A percentile compares a stretch with the other conserved stretches of the same genome.
Conservation (phyloP, 2,329 filamentous ascomycete genomes). For the Trichoderma sp. region DNA sequence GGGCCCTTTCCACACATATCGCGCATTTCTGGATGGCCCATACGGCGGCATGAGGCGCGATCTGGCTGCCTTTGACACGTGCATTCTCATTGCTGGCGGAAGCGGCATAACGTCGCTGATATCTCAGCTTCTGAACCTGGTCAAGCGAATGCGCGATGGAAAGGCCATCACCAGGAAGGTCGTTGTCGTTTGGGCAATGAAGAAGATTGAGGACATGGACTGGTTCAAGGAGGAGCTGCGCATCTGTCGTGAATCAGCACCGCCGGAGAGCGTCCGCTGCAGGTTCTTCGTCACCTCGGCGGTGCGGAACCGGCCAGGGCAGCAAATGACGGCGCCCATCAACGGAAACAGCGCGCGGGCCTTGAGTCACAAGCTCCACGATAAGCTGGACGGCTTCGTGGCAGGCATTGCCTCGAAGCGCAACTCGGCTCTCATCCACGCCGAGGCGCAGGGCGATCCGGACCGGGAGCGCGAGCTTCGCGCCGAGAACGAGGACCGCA, state of each 20-base stretch:
- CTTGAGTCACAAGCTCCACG: constrained; percentile 76
- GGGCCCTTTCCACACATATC: constrained; percentile 87
- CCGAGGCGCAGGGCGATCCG: constrained; percentile 76
- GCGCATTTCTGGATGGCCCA: constrained; percentile 89
- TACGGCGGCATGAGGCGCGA: constrained; percentile 93
- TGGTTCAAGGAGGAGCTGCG: constrained; percentile 96
- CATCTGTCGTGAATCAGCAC: constrained; percentile 87
- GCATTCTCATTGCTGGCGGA: constrained; percentile 89
- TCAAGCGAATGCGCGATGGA: constrained; percentile 92
- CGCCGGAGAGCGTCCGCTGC: constrained; percentile 84
- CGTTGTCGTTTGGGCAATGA: constrained; percentile 91
- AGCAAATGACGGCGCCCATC: constrained; percentile 51
- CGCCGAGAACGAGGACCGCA: constrained; percentile 79
- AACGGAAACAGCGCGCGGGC: constrained; percentile 49
- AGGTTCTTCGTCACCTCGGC: constrained; percentile 92
- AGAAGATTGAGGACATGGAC: constrained; percentile 89
- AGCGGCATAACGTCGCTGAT: constrained; percentile 93
- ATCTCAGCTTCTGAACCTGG: constrained; percentile 87
- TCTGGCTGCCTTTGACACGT: constrained; percentile 88
- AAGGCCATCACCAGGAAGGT: constrained; percentile 91
- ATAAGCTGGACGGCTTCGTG: constrained; percentile 85
- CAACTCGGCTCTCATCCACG: constrained; percentile 79
- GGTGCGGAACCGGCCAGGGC: constrained; percentile 40
- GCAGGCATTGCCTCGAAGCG: constrained; percentile 84
- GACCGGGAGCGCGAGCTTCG: constrained; percentile 80